Conservation (phyloP, 2,329 filamentous ascomycete genomes). For the Bipolaris zeicola region DNA sequence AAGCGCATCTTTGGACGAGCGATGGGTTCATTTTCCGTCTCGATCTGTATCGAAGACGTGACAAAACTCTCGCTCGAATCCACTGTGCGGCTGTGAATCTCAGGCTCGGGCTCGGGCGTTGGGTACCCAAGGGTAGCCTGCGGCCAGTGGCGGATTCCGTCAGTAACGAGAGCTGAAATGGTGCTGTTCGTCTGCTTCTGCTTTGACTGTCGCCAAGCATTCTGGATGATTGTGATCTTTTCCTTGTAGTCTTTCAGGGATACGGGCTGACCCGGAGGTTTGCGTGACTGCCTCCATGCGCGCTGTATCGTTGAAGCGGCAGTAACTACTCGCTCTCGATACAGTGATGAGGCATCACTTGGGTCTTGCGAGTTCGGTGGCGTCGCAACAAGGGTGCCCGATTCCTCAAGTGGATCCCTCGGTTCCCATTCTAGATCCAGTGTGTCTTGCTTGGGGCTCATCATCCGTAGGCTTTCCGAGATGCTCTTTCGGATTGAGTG, state of each 20-base stretch:
- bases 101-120: conserved; percentile 42
- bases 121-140: conserved; percentile 42
- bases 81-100: conserved; percentile 27
- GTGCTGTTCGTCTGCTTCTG: conserved; percentile 36
- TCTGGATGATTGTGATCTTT: conserved; percentile 48
- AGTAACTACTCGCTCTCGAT: conserved; percentile 33
- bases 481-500: conserved; percentile 44
- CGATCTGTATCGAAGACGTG: conserved; percentile 43
- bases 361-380: conserved; percentile 38
- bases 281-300: conserved; percentile 40
- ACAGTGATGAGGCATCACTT: conserved; percentile 30
- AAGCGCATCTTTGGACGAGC: conserved; percentile 45
- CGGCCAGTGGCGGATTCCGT: conserved; percentile 42
- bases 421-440: conserved; percentile 39
- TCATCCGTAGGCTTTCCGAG: conserved; percentile 37
- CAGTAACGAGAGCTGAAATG: conserved; percentile 39
- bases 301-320: conserved; percentile 46
- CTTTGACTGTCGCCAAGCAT: conserved; percentile 46
- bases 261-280: conserved; percentile 17
- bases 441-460: conserved; percentile 38
- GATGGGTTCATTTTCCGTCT: conserved; percentile 35
- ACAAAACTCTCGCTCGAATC: conserved; percentile 29
- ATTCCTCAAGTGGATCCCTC: conserved; percentile 36
- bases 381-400: conserved; percentile 34
- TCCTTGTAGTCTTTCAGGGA: conserved; percentile 47